Evolutionary conservation across 495 filamentous ascomycete genomes (phyloP).

Genomic region (Penicillium alfredii): DNA sequence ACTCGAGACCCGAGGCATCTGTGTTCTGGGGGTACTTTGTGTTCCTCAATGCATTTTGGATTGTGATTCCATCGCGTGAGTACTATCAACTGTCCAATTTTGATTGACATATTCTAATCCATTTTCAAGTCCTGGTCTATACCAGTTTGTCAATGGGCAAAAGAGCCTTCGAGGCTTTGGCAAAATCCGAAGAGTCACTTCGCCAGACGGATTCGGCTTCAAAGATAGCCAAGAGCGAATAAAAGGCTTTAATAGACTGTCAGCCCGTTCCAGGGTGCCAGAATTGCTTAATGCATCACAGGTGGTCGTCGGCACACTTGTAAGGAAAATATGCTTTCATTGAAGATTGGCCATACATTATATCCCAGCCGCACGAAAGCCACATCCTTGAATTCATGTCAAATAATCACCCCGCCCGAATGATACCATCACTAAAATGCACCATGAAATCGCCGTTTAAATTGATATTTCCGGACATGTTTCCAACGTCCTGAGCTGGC

Average conservation of each 20-base stretch:
- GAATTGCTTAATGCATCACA: no score
- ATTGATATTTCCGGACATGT: no score
- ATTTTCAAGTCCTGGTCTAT: background rate
- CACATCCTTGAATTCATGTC: no score
- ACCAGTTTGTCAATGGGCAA: background rate
- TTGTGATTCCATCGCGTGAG: conserved; percentile 55
- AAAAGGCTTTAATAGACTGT: background rate
- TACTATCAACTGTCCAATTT: conserved; percentile 2
- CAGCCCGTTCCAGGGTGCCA: no score
- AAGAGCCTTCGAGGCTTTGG: background rate
- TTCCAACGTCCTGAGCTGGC: no score
- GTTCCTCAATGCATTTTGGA: conserved; percentile 74
- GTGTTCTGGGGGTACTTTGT: conserved; percentile 81
- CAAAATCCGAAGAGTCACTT: background rate
- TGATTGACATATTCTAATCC: background rate
- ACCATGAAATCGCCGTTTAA: no score
- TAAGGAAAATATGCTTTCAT: no score
- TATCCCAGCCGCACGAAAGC: no score
- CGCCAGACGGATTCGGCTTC: background rate
- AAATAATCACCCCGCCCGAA: no score
- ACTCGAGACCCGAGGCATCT: conserved; percentile 63
- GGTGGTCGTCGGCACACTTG: no score
- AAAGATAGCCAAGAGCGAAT: background rate
- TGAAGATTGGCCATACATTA: no score
- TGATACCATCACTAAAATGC: no score